These are phyloP conservation scores for Diaporthe citri DNA, from an alignment of 2,329 filamentous ascomycete species.

Conservation along the genomic window DNA sequence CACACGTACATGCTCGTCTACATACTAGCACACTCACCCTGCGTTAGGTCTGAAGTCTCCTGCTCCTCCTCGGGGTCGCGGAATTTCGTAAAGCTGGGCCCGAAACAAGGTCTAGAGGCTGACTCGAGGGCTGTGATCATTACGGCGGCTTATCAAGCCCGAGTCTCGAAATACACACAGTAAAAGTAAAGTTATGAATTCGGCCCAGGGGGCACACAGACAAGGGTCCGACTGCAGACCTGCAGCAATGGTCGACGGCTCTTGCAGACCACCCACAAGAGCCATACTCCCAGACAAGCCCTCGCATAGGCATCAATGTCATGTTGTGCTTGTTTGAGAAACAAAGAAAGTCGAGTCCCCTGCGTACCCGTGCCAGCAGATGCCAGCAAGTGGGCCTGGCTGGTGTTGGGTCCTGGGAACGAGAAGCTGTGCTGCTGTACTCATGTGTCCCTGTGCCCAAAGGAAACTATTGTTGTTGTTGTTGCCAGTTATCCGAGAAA, in stretches of 20 bases:
- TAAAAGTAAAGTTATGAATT: constrained; percentile 15
- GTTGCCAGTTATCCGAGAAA: constrained; percentile 15
- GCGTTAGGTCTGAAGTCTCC: neutral
- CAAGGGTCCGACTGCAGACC: constrained; percentile 4
- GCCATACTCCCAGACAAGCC: neutral
- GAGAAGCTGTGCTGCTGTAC: neutral
- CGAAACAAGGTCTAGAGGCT: constrained; percentile 23
- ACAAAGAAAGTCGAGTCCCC: constrained; percentile 19
- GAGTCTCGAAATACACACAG: constrained; percentile 19
- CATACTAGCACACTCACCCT: neutral
- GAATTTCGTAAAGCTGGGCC: constrained; percentile 6
- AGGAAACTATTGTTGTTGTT: neutral
- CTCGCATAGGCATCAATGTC: neutral
- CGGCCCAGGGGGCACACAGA: neutral
- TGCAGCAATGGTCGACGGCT: neutral
- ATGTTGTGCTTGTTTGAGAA: neutral
- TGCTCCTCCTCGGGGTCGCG: constrained; percentile 7
- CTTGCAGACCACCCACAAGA: neutral
- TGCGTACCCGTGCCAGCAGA: neutral
- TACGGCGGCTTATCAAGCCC: constrained; percentile 21
- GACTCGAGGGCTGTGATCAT: constrained; percentile 22
- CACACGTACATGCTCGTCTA: neutral
- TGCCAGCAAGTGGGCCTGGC: neutral
- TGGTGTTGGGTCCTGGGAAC: neutral
- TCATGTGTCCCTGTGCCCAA: neutral